Conservation (phyloP, 208 protist species). For the Leishmania amazonensis region DNA sequence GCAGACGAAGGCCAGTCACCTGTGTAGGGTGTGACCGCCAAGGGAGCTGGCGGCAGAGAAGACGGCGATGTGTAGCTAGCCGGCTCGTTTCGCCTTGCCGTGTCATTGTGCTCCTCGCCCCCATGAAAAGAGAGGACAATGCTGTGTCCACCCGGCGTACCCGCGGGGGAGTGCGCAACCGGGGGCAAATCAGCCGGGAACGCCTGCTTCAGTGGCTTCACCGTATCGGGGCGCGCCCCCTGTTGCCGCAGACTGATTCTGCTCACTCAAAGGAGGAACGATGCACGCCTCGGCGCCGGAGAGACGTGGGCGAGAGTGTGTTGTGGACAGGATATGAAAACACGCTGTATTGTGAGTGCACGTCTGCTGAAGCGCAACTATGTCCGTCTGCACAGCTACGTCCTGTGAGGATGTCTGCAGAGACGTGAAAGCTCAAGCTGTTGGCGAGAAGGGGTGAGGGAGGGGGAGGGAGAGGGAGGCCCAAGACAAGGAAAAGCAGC, state of each 20-base stretch:
- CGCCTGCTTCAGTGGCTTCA: not conserved
- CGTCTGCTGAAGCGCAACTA: not conserved
- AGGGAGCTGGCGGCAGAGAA: not conserved
- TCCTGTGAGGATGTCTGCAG: not conserved
- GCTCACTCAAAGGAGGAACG: not conserved
- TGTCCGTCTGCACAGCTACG: not conserved
- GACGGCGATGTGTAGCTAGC: not conserved
- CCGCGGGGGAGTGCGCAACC: not conserved
- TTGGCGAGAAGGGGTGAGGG: not conserved
- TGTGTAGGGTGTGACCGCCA: constrained; percentile 7
- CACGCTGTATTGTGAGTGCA: not conserved
- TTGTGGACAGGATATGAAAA: not conserved
- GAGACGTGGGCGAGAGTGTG: not conserved
- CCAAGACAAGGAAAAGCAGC: not conserved
- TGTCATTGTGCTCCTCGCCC: not conserved
- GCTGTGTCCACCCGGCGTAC: not conserved
- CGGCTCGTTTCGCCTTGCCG: not conserved
- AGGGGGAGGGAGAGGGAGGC: not conserved
- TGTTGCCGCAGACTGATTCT: not conserved
- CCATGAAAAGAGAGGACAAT: not conserved
- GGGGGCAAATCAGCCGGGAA: not conserved
- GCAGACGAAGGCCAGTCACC: constrained; percentile 11
- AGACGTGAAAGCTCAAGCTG: not conserved
- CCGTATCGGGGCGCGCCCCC: not conserved
- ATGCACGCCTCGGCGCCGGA: not conserved